Percentiles rank a stretch among this genome's conserved stretches.
Evolutionary conservation across 768 basidiomycete genomes (phyloP).

Genomic region (Thelephora ganbajun): DNA sequence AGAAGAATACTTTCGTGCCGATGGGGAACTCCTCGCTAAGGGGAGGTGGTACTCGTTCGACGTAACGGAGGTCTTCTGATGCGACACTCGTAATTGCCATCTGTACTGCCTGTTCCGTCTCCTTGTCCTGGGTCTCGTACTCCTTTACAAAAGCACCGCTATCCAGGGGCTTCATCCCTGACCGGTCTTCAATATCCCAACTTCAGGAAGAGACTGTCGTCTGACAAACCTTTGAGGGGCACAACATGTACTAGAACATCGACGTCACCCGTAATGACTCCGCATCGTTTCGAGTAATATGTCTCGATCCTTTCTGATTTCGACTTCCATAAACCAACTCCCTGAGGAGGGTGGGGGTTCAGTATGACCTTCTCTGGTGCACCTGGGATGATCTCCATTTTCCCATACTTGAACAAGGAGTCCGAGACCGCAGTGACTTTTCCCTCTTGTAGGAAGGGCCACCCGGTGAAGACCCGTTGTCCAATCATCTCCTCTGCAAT

Average conservation of each 20-base stretch:
- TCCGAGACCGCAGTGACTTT: constrained; percentile 80
- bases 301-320: constrained; percentile 75
- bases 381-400: constrained; percentile 38
- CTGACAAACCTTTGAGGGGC: constrained; percentile 70
- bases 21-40: constrained; percentile 82
- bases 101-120: constrained; percentile 78
- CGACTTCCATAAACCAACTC: constrained; percentile 60
- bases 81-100: constrained; percentile 67
- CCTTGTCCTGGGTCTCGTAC: constrained; percentile 73
- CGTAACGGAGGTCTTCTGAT: constrained; percentile 79
- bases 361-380: constrained; percentile 40
- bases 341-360: constrained; percentile 61
- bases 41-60: constrained; percentile 73
- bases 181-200: background rate
- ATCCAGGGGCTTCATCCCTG: constrained; percentile 84
- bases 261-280: constrained; percentile 71
- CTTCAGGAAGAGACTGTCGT: background rate
- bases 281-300: constrained; percentile 78
- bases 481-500: constrained; percentile 68
- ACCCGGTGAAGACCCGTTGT: constrained; percentile 64
- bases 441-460: constrained; percentile 95
- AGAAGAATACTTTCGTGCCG: constrained; percentile 87
- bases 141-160: constrained; percentile 90
- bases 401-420: constrained; percentile 75
- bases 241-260: constrained; percentile 79